A percentile compares a stretch with the other conserved stretches of the same genome.
These are phyloP conservation scores for Tulasnella sp. DNA, from an alignment of 768 basidiomycete genomes.

Conservation along the genomic window DNA sequence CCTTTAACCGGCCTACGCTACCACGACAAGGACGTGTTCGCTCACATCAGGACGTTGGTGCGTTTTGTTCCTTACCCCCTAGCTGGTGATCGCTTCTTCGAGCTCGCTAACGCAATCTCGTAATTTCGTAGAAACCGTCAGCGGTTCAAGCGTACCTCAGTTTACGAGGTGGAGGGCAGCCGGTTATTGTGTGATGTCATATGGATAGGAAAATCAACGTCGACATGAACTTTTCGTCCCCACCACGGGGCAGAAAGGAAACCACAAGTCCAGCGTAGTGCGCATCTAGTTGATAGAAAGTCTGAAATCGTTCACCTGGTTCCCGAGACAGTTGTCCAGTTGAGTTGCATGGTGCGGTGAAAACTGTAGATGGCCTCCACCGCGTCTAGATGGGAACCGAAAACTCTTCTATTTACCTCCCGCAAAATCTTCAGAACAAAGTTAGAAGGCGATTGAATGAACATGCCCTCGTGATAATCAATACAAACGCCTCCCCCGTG, in stretches of 20 bases:
- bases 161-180: conserved; percentile 19
- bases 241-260: background rate
- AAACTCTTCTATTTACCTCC: no score
- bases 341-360: background rate
- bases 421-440: no score
- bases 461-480: no score
- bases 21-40: conserved; percentile 84
- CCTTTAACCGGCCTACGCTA: conserved; percentile 75
- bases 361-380: no score
- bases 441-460: no score
- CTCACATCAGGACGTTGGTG: conserved; percentile 71
- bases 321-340: background rate
- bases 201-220: no score
- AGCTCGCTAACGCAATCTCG: background rate
- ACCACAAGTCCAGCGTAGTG: background rate
- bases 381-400: no score
- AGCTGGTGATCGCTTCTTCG: background rate
- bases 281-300: background rate
- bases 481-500: no score
- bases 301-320: background rate
- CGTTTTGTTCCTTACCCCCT: conserved; percentile 26
- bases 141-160: conserved; percentile 20
- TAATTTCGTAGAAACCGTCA: conserved; percentile 13
- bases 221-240: background rate
- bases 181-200: background rate